These are phyloP conservation scores for Aegilops speltoides DNA, from an alignment of 176 grass and related monocot genomes.

Conservation along the genomic window DNA sequence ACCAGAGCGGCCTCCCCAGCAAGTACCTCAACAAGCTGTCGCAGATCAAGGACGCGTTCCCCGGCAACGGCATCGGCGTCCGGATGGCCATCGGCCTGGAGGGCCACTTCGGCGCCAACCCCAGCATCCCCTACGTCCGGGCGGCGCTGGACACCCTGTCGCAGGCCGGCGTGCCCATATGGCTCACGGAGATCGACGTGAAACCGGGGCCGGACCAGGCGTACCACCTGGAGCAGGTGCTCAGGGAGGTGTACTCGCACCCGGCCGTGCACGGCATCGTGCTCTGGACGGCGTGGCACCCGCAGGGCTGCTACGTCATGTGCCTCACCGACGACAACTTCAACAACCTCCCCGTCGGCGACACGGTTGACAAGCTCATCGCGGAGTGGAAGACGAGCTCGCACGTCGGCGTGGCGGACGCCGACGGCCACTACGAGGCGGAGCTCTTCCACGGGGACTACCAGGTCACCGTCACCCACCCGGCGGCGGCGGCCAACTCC, in stretches of 20 bases:
- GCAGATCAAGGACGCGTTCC: conserved; percentile 50
- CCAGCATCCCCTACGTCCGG: conserved; percentile 79
- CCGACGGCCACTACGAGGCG: conserved; percentile 51
- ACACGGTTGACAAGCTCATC: conserved; percentile 79
- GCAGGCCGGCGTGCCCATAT: conserved; percentile 58
- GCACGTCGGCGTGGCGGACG: conserved; percentile 35
- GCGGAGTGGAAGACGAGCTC: conserved; percentile 46
- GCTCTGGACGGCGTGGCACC: conserved; percentile 76
- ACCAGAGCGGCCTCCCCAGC: conserved; percentile 29
- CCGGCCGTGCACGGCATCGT: conserved; percentile 88
- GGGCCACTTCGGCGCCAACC: conserved; percentile 56
- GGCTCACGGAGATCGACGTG: conserved; percentile 91
- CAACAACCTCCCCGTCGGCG: conserved; percentile 62
- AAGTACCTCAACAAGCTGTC: conserved; percentile 70
- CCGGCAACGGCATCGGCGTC: conserved; percentile 26
- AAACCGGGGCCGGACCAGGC: conserved; percentile 33
- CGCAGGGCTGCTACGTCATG: conserved; percentile 69
- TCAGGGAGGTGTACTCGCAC: conserved; percentile 87
- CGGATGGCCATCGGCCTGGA: conserved; percentile 79
- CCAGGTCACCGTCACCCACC: conserved; percentile 57
- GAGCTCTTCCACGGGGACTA: conserved; percentile 77
- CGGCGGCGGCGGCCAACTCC: conserved; percentile 42
- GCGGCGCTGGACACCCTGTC: conserved; percentile 72
- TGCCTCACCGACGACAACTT: conserved; percentile 88
- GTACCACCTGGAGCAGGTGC: conserved; percentile 63